phyloP scores from a whole-genome alignment of 2,329 filamentous ascomycete species.

The Aspergillus fumigatus region DNA sequence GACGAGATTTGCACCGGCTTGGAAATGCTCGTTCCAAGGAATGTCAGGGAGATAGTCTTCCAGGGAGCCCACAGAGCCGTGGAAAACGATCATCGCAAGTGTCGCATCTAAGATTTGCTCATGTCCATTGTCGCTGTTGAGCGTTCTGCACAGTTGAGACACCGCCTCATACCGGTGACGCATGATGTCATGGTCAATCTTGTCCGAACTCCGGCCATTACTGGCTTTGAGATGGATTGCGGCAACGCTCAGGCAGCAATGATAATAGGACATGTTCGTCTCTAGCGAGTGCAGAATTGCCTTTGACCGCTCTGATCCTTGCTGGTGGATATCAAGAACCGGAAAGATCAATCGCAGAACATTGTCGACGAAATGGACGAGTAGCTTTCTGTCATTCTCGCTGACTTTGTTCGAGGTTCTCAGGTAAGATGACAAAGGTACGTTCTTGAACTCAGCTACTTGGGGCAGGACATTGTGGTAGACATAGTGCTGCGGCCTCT shows the following conservation, averaged over 20 bases:
- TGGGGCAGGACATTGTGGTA: neutral
- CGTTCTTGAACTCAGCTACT: neutral
- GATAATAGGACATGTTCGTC: conserved; percentile 84
- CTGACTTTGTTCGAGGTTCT: conserved; percentile 50
- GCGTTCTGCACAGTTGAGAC: conserved; percentile 72
- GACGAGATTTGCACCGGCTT: conserved; percentile 77
- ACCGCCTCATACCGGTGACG: conserved; percentile 84
- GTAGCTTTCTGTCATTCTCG: conserved; percentile 74
- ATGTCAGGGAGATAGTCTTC: conserved; percentile 85
- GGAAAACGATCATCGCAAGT: conserved; percentile 91
- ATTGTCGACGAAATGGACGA: conserved; percentile 84
- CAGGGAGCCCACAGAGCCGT: conserved; percentile 78
- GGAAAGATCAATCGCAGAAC: conserved; percentile 86
- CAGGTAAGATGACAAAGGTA: conserved; percentile 17
- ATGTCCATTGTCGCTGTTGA: conserved; percentile 74
- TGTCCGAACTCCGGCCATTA: conserved; percentile 27
- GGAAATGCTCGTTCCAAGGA: conserved; percentile 93
- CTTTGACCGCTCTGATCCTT: conserved; percentile 71
- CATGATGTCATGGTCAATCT: conserved; percentile 39
- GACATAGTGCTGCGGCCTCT: neutral
- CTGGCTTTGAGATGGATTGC: conserved; percentile 86
- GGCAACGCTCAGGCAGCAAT: conserved; percentile 89
- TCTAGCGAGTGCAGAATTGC: conserved; percentile 81
- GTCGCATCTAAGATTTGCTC: conserved; percentile 84
- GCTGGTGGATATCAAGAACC: conserved; percentile 84